Conservation (phyloP, 441 rosid genomes). For the Flueggea neowawraea region DNA sequence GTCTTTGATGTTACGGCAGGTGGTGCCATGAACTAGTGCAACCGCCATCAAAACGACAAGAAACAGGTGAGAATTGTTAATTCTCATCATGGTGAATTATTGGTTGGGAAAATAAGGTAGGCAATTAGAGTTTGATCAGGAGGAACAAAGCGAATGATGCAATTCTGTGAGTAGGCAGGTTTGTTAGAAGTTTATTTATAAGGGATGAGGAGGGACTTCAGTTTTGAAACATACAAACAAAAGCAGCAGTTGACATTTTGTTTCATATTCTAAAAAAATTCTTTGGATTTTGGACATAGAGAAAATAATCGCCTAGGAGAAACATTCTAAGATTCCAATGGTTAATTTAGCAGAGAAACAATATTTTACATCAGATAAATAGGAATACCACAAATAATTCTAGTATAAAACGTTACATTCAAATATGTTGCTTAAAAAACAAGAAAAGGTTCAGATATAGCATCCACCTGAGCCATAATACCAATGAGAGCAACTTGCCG, state of each 20-base stretch:
- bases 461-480: constrained; percentile 90
- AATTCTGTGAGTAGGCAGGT: background rate
- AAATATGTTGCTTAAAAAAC: too few relatives aligned
- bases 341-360: too few relatives aligned
- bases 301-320: too few relatives aligned
- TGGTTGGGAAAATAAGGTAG: background rate
- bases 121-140: background rate
- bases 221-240: background rate
- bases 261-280: background rate
- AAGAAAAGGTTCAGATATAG: background rate
- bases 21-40: constrained; percentile 15
- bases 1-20: constrained; percentile 18
- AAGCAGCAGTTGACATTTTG: background rate
- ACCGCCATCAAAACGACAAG: constrained; percentile 18
- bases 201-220: background rate
- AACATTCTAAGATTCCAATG: too few relatives aligned
- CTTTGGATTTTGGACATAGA: background rate
- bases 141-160: background rate
- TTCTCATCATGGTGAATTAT: constrained; percentile 13
- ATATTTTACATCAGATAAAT: too few relatives aligned
- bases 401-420: too few relatives aligned
- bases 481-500: constrained; percentile 91
- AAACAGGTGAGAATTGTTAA: constrained; percentile 10
- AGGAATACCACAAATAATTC: too few relatives aligned
- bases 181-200: background rate